Evolutionary conservation across 768 basidiomycete species (phyloP).

Genomic region (Serpula lacrymans): DNA sequence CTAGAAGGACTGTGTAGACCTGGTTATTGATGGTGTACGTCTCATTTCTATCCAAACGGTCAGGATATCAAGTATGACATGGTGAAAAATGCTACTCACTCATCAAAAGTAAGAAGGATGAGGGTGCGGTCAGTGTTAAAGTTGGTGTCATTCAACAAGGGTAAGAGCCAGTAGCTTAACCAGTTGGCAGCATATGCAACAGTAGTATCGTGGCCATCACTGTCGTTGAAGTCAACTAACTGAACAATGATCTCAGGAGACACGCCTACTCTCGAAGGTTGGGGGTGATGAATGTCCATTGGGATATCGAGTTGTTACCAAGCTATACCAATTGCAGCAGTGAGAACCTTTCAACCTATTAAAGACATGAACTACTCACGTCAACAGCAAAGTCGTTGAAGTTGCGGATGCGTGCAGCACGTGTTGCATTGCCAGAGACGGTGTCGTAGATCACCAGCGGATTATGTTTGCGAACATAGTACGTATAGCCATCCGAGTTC

Average conservation of each 20-base stretch:
- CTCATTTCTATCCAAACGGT: conserved; percentile 17
- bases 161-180: conserved; percentile 48
- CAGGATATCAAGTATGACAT: neutral
- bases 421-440: conserved; percentile 37
- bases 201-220: conserved; percentile 61
- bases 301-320: conserved; percentile 44
- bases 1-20: conserved; percentile 43
- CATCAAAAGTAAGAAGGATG: conserved; percentile 62
- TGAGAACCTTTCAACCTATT: neutral
- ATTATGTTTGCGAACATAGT: conserved; percentile 57
- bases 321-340: conserved; percentile 9
- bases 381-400: conserved; percentile 63
- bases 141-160: conserved; percentile 43
- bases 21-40: conserved; percentile 41
- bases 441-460: conserved; percentile 52
- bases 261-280: conserved; percentile 38
- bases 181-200: conserved; percentile 45
- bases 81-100: conserved; percentile 33
- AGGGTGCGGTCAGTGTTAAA: conserved; percentile 57
- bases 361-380: conserved; percentile 19
- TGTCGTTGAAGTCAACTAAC: conserved; percentile 18
- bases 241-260: neutral
- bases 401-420: conserved; percentile 47
- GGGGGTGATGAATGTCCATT: conserved; percentile 63
- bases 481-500: conserved; percentile 36